Evolutionary conservation across 2,329 filamentous ascomycete species (phyloP).

Genomic region (Fusarium sp.): DNA sequence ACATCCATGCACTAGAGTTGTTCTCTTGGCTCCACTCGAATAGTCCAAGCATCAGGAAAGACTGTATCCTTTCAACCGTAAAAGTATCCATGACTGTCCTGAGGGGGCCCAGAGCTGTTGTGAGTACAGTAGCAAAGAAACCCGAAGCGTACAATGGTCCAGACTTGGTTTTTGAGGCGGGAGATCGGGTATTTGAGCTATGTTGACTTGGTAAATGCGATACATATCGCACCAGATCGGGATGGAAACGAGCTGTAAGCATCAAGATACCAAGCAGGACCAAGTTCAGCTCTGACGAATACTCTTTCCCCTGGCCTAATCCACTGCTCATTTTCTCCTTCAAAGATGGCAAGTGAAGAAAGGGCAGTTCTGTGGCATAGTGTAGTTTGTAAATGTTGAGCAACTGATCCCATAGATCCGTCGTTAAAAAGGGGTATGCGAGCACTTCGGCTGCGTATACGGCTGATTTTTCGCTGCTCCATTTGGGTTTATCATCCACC

Average conservation of each 20-base stretch:
- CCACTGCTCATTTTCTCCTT: neutral
- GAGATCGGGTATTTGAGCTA: neutral
- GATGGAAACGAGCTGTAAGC: slow-evolving; percentile 10
- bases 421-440: slow-evolving; percentile 68
- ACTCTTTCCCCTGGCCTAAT: neutral
- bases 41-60: slow-evolving; percentile 8
- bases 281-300: slow-evolving; percentile 3
- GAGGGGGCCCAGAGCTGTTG: slow-evolving; percentile 2
- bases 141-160: neutral
- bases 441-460: slow-evolving; percentile 66
- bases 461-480: neutral
- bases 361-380: slow-evolving; percentile 76
- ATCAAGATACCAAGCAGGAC: slow-evolving; percentile 11
- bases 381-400: slow-evolving; percentile 76
- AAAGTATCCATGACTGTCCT: neutral
- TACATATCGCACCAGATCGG: slow-evolving; percentile 8
- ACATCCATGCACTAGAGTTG: neutral
- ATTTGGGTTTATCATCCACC: neutral
- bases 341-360: slow-evolving; percentile 64
- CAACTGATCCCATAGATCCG: slow-evolving; percentile 73
- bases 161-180: neutral
- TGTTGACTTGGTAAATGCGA: neutral
- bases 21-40: slow-evolving; percentile 8
- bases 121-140: slow-evolving; percentile 1
- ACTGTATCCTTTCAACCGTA: neutral